Evolutionary conservation across 2,329 filamentous ascomycete genomes (phyloP), one percentile per base, ranked within the genome.

Genomic region (Apiospora marii): DNA sequence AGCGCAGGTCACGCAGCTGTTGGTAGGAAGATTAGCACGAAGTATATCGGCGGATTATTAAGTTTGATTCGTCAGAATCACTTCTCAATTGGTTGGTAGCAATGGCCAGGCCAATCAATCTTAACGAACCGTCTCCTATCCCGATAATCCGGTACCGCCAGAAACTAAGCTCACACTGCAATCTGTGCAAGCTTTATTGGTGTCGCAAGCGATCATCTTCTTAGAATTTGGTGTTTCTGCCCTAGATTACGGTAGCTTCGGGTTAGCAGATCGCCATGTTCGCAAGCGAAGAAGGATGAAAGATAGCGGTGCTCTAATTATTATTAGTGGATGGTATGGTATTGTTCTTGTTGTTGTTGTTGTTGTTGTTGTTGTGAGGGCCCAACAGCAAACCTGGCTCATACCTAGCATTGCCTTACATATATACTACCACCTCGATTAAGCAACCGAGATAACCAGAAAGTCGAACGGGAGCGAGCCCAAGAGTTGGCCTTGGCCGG

Each of bases 41-140:
- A 64, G 58, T 24, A 41, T 64, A 64, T 41, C 34, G 58, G 41
- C 19, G 27, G 19, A 61, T 34, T 61, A 68, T 68, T 48, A 13
- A 69, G 67, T 69, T 69, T 69, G 67, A 69, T 69, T 69, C 67
- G 67, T 24, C 44, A 69, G 67, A 49, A 69, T 69, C 67, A 69
- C 44, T 22, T 64, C 30, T 64, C 58, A 3, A 19, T 37, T 41
- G n/a, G 19, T 24, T 34, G 58, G 34, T 64, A 41, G 34, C 13
- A 34, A 64, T 64, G 58, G 58, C 41, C 34, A 64, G 34, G 58
- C 58, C 58, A 64, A 64, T 64, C 58, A 64, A 64, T 41, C 24
- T 49, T 49, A 22, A 44, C 49, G 27, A 37, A 22, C 44, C 27
- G n/a, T 69, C 67, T 69, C 34, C 58, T n/a, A 41, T 64, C 58